Percentiles rank a stretch among this genome's conserved stretches.
phyloP scores from a whole-genome alignment of 768 basidiomycete species.

The Lentinula raphanica region DNA sequence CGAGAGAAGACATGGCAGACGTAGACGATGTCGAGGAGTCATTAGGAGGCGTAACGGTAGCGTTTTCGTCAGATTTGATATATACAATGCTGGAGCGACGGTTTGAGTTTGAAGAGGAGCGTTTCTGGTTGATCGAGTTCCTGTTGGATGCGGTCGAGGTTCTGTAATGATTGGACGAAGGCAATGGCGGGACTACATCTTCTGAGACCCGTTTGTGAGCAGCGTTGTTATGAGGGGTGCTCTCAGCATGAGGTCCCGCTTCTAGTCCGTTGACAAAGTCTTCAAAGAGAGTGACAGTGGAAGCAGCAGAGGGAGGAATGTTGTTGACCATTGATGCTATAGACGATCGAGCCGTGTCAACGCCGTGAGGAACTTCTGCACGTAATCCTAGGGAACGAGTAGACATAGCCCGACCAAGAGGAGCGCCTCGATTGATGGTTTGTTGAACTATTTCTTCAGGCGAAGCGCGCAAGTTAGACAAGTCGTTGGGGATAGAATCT shows the following conservation, averaged over 20 bases:
- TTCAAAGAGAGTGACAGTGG: slow-evolving; percentile 60
- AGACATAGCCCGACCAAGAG: slow-evolving; percentile 33
- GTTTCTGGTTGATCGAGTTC: slow-evolving; percentile 3
- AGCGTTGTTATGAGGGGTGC: slow-evolving; percentile 54
- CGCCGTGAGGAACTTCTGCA: slow-evolving; percentile 43
- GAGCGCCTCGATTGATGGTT: slow-evolving; percentile 13
- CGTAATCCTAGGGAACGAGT: slow-evolving; percentile 43
- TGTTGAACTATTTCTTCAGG: slow-evolving; percentile 33
- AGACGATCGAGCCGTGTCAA: slow-evolving; percentile 50
- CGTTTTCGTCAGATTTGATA: slow-evolving; percentile 52
- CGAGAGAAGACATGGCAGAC: slow-evolving; percentile 33
- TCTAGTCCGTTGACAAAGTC: slow-evolving; percentile 38
- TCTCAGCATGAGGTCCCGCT: slow-evolving; percentile 49
- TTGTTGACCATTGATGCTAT: slow-evolving; percentile 32
- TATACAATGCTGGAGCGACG: slow-evolving; percentile 62
- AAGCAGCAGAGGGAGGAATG: slow-evolving; percentile 47
- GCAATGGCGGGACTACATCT: slow-evolving; percentile 28
- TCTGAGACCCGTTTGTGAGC: slow-evolving; percentile 27
- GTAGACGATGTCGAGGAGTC: slow-evolving; percentile 19
- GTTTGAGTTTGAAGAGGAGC: slow-evolving; percentile 6
- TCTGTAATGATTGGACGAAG: slow-evolving; percentile 12
- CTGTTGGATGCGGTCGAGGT: slow-evolving; percentile 20
- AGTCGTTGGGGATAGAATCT: slow-evolving; percentile 31
- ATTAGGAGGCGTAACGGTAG: slow-evolving; percentile 16
- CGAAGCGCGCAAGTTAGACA: slow-evolving; percentile 32